Base-by-base conservation (phyloP, 1,139 yeast genomes). In the Yamadazyma buinensis region DNA sequence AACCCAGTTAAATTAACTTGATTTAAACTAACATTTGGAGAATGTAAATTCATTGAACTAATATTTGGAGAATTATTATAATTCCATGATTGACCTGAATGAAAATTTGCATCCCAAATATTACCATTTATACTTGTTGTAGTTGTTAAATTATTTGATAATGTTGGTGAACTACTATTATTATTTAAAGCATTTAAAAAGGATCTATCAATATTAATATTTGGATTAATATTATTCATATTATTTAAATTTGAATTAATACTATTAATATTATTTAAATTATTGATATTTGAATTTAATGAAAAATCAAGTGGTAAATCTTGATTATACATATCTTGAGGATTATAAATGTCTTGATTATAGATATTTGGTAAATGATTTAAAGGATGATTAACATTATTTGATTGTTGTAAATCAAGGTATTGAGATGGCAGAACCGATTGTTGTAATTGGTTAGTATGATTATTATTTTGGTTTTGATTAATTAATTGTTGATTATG, bases 31-130 rank as follows among this genome's bases (percentile, higher is more conserved):
- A 17, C 7, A 5, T 17, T 27, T 13, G 29, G 29, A 15, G 28
- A 26, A 26, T 26, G 8, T 10, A 26, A 17, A 19, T 13, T 20
- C 3, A 20, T 8, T 18, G 30, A 9, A 13, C 11, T 18, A 12
- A 30, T 17, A 30, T 30, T 30, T 5, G 28, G 27, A 2, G 33
- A 25, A 21, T 20, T 25, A n/a, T 13, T 18, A 15, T 30, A 20
- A 20, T 24, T 20, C 33, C 33, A 30, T 5, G 29, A 29, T 18
- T 31, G 29, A 10, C 29, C 22, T 13, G 34, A 30, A 28, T 35
- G 27, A 18, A 35, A 32, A 26, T 32, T 35, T 12, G 38, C 35
- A 26, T 35, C 38, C 38, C 38, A 35, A 32, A 35, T 35, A 22
- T 35, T 35, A 11, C 26, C 18, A 26, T 32, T 32, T 9, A 35